phyloP scores from a whole-genome alignment of 768 basidiomycete genomes.

The Ramaria rubella region DNA sequence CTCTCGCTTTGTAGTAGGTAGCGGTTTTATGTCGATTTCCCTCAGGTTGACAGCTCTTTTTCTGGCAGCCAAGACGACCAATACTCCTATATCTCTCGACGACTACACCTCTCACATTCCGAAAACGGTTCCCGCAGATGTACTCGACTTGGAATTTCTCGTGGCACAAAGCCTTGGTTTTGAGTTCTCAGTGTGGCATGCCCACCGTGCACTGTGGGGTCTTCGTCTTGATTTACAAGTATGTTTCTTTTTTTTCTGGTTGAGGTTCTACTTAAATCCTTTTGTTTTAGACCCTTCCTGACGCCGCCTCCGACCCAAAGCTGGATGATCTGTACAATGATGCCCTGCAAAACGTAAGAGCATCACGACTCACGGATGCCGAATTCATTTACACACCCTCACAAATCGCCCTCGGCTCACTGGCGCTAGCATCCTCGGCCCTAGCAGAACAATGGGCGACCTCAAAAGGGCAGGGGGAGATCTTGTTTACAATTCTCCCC shows the following conservation, averaged over 20 bases:
- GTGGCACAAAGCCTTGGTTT: conserved; percentile 92
- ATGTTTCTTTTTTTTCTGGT: conserved; percentile 10
- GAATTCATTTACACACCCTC: conserved; percentile 91
- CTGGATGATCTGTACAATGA: conserved; percentile 54
- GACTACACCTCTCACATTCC: conserved; percentile 78
- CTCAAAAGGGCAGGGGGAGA: conserved; percentile 33
- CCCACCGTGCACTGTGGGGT: conserved; percentile 83
- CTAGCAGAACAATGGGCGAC: conserved; percentile 57
- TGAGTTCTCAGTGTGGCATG: conserved; percentile 91
- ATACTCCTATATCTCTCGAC: conserved; percentile 84
- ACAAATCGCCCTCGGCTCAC: conserved; percentile 82
- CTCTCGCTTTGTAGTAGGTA: background rate
- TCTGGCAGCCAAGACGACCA: conserved; percentile 96
- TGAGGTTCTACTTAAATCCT: too few relatives aligned
- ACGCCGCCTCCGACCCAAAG: conserved; percentile 40
- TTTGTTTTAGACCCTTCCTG: conserved; percentile 47
- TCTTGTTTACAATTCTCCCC: conserved; percentile 37
- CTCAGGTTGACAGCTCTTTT: conserved; percentile 90
- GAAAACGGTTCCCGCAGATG: conserved; percentile 71
- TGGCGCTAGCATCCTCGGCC: conserved; percentile 57
- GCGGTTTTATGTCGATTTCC: background rate
- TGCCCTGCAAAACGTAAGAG: conserved; percentile 61
- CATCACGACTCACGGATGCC: conserved; percentile 83
- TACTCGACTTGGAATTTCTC: conserved; percentile 91
- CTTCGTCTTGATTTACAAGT: conserved; percentile 87